Base-by-base conservation (phyloP, 78 protist genomes). In the Dictyostelium capitatum region DNA sequence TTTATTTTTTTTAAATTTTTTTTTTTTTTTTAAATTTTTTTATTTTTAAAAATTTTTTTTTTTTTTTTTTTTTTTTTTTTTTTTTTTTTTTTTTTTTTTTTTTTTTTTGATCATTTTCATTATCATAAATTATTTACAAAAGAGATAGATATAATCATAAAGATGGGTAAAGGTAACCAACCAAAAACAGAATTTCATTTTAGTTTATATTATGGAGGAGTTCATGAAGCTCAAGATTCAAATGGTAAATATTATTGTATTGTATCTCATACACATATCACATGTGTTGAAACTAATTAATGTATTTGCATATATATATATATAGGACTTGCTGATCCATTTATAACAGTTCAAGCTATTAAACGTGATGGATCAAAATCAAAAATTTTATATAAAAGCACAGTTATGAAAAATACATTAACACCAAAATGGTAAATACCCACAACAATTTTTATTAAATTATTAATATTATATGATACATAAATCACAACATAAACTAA, bases 141-240 rank as follows among this genome's bases (percentile, higher is more conserved):
- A 59, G 2, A 9, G n/a, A 23, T 23, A 56, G 19, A 20, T 9
- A 59, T 6, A 59, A 23, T 20, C n/a, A 23, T 23, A 9, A 8
- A 59, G 8, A 59, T 59, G 69, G 69, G 32, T n/a, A 59, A 59
- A 59, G 43, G 43, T 37, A 30, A 59, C 8, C 69, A 59, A 59
- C 69, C 69, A 59, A 59, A 59, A 59, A 25, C n/a, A 59, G 32
- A 20, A 59, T 59, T 59, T 23, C n/a, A 59, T 9, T 59, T 59
- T 23, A 30, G 69, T 23, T 30, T 59, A 1, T 59, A 59, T 14
- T 30, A 59, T 7, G 69, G 69, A 8, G 14, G 0, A 59, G 32
- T 59, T 59, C 25, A n/a, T 59, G 69, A 59, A 59, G 69, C 69
- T 8, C 69, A 59, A 59, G 69, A 59, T 59, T 23, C 25, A 59